Evolutionary conservation across 768 basidiomycete species (phyloP).

Genomic region (Asterophora parasitica): DNA sequence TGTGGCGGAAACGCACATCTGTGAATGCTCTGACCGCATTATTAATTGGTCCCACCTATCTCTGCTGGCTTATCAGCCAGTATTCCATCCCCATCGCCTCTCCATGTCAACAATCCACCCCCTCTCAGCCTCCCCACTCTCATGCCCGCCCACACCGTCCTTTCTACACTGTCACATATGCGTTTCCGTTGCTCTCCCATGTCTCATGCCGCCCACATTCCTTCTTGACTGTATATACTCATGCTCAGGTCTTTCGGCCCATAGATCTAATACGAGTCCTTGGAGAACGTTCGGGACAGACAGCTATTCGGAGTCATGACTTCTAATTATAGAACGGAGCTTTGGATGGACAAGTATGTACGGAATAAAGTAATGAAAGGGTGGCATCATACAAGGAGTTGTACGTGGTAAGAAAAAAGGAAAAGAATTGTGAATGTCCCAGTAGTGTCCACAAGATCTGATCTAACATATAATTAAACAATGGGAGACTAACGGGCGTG

Average conservation of each 20-base stretch:
- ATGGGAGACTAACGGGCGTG: not conserved
- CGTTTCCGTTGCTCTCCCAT: constrained; percentile 11
- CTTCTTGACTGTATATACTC: constrained; percentile 10
- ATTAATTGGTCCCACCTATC: too few relatives aligned
- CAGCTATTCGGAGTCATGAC: too few relatives aligned
- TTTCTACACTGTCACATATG: constrained; percentile 7
- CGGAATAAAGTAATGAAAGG: not conserved
- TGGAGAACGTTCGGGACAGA: too few relatives aligned
- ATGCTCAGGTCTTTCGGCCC: not conserved
- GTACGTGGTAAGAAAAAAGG: not conserved
- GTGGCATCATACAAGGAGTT: not conserved
- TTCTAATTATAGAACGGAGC: too few relatives aligned
- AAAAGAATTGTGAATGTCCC: not conserved
- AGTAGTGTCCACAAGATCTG: constrained; percentile 1
- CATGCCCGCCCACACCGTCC: not conserved
- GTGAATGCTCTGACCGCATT: too few relatives aligned
- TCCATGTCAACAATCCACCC: too few relatives aligned
- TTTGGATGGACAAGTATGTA: too few relatives aligned
- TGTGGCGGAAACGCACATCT: too few relatives aligned
- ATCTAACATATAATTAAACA: not conserved
- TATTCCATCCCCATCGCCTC: too few relatives aligned
- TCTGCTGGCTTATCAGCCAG: too few relatives aligned
- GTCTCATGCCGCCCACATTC: constrained; percentile 11
- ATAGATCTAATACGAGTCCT: constrained; percentile 20
- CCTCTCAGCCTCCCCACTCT: not conserved